phyloP scores from a whole-genome alignment of 441 rosid species.

The Brassica balearica region DNA sequence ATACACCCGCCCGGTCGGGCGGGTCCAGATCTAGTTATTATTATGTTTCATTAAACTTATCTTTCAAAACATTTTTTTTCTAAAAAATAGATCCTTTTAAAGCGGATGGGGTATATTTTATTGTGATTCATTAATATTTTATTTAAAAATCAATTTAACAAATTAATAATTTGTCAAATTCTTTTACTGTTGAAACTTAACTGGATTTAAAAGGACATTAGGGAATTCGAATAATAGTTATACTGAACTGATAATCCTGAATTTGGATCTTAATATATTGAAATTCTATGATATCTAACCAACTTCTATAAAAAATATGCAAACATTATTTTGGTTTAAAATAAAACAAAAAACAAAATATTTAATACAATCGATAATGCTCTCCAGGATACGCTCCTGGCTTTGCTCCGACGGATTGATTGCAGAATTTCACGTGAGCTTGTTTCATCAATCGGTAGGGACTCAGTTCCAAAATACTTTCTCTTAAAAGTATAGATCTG shows the following conservation, averaged over 20 bases:
- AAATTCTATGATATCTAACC: neutral
- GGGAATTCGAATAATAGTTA: neutral
- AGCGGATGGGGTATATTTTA: no score
- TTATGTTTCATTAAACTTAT: no score
- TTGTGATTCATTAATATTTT: no score
- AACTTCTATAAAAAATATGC: neutral
- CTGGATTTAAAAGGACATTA: no score
- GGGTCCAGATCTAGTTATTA: no score
- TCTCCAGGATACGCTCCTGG: conserved; percentile 39
- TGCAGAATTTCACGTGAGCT: conserved; percentile 42
- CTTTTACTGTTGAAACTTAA: no score
- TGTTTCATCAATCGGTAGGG: conserved; percentile 14
- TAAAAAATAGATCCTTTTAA: no score
- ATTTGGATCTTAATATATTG: neutral
- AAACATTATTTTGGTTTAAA: neutral
- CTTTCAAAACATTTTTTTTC: no score
- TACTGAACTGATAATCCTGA: neutral
- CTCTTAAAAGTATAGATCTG: neutral
- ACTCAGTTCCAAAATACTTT: conserved; percentile 13
- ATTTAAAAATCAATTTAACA: no score
- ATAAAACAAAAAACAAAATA: neutral
- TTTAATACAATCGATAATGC: neutral
- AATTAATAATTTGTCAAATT: no score
- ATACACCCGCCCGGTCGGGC: no score
- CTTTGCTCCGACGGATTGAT: conserved; percentile 36